Evolutionary conservation across 140 eudicot species (phyloP), one percentile per base, ranked within the genome.

Genomic region (Ambrosia hybrid): DNA sequence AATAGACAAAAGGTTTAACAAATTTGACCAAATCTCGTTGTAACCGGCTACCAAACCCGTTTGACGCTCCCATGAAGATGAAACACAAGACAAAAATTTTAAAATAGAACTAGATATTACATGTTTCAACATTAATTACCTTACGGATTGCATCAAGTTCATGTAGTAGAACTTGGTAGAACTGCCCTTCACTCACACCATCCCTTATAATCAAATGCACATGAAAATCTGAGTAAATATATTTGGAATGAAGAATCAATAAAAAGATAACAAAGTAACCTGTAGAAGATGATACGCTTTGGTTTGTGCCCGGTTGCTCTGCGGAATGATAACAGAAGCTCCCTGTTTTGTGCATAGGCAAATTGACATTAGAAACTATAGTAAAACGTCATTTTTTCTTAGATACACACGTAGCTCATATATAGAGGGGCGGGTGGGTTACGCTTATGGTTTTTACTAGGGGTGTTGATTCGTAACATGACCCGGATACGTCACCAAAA

Each of bases 131-230:
- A 41, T 41, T 41, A 41, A 9, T 21, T 57, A 89, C 98, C 89
- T 94, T 94, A 8, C 99, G 89, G 15, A 94, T 94, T 66, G 99
- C 99, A 83, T 94, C 99, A 75, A 94, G 94, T 70, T 94, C 99
- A 53, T 88, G 86, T 15, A 90, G 85, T 52, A 94, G 74, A 59
- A 93, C 97, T 76, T 93, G 99, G 74, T 93, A 93, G 68, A 94
- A 94, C 78, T 93, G 98, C 98, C 98, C 98, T 72, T 93, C 98
- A 36, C 98, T 93, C 64, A 93, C 98, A 60, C 97, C 99, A 74
- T 94, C 99, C 86, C 99, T 94, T 55, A 72, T 30, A 67, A 38
- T n/a, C 21, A 57, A 33, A 56, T 12, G 36, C 15, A 11, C 9
- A 62, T 30, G 8, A 62, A 46, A 43, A 57, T 45, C 30, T 37